Base-by-base conservation (phyloP, 2,329 filamentous ascomycete species). In the Colletotrichum horii region DNA sequence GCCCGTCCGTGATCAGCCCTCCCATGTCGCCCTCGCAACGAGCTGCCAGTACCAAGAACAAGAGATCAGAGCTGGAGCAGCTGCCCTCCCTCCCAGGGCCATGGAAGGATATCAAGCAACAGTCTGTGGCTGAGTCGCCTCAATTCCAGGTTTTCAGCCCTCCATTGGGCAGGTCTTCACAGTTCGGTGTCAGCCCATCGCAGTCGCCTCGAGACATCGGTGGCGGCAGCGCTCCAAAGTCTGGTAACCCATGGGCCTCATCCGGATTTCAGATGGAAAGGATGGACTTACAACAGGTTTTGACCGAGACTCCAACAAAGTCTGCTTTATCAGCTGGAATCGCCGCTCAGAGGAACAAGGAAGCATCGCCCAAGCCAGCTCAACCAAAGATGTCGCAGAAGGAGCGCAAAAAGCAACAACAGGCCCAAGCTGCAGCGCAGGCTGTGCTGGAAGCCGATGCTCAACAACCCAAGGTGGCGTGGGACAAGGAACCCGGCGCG, bases 331-430 rank as follows among this genome's bases (percentile, higher is more conserved):
- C 91, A 5, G 87, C 88, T 6, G 89, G 88, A 6, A 80, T 93
- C 14, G 89, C 88, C 7, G 89, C 88, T 1, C 88, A 91, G 78
- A 89, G 83, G 62, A 82, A 78, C 9, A 88, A 85, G 69, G 85
- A 88, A 22, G 74, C 82, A 26, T 79, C 71, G 70, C 81, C 74
- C 66, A 88, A 85, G 78, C 69, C 80, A 52, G 80, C 86, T 1
- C 85, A 86, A 19, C 82, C 85, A 1, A 98, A 95, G 82, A 85
- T 98, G 78, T 98, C 96, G 1, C 97, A 98, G 80, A 98, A 97
- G 81, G 96, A 98, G 83, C 93, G 96, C 26, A 98, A 98, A 85
- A 94, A 91, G 81, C 91, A 96, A 78, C 91, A 95, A 79, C 93
- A 95, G 80, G 89, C 92, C 76, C 91, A 94, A 80, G 85, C 89